Conservation (phyloP, 2,329 filamentous ascomycete species). For the Pyrenophora graminea region DNA sequence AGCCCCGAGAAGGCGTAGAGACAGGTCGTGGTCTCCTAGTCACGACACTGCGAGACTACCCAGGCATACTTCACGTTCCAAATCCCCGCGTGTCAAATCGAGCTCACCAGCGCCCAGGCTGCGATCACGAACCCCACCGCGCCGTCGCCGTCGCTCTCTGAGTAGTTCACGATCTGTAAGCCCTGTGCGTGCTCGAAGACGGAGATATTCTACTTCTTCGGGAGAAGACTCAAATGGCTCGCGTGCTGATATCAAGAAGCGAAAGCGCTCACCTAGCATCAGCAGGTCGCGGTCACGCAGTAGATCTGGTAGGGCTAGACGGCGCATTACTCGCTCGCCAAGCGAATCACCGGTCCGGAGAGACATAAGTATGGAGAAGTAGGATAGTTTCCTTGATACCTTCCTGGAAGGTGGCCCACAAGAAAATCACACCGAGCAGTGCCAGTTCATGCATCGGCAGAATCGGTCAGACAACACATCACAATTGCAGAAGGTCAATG, state of each 20-base stretch:
- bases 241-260: conserved; percentile 57
- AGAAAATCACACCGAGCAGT: no score
- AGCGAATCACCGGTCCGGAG: conserved; percentile 21
- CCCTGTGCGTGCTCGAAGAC: conserved; percentile 47
- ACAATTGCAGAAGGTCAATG: no score
- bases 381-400: conserved; percentile 3
- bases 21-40: conserved; percentile 40
- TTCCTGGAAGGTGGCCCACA: neutral
- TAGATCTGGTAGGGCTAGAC: conserved; percentile 22
- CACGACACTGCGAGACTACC: conserved; percentile 35
- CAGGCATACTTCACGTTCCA: conserved; percentile 53
- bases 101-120: conserved; percentile 60
- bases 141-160: conserved; percentile 44
- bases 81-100: conserved; percentile 53
- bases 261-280: conserved; percentile 48
- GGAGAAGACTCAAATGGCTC: conserved; percentile 49
- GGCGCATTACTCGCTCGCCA: conserved; percentile 25
- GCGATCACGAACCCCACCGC: conserved; percentile 37
- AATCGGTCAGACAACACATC: no score
- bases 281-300: conserved; percentile 44
- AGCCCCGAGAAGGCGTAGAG: conserved; percentile 24
- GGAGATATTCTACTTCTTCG: conserved; percentile 50
- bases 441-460: no score
- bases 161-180: conserved; percentile 48
- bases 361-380: conserved; percentile 14